phyloP scores from a whole-genome alignment of 2,329 filamentous ascomycete genomes.

The Tolypocladium pustulatum region DNA sequence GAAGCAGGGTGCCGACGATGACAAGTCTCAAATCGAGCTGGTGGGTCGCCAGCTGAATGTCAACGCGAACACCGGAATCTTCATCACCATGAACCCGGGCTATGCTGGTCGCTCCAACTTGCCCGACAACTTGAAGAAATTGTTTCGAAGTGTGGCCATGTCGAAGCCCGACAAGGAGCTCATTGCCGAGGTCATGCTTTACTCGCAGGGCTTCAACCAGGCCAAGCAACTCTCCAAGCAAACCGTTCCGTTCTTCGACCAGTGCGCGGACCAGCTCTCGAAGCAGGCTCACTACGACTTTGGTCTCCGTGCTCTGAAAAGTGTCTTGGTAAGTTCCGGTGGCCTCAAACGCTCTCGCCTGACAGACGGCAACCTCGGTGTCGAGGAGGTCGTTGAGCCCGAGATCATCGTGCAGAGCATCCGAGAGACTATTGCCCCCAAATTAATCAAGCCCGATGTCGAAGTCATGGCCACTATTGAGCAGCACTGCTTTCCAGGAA shows the following conservation, averaged over 20 bases:
- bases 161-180: slow-evolving; percentile 99
- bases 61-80: slow-evolving; percentile 90
- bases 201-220: slow-evolving; percentile 97
- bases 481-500: slow-evolving; percentile 75
- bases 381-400: slow-evolving; percentile 72
- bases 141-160: slow-evolving; percentile 99
- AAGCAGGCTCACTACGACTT: slow-evolving; percentile 99
- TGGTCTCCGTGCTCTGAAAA: slow-evolving; percentile 93
- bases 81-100: slow-evolving; percentile 99
- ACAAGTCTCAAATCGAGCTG: slow-evolving; percentile 83
- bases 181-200: slow-evolving; percentile 99
- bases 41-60: slow-evolving; percentile 85
- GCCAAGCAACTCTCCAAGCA: slow-evolving; percentile 90
- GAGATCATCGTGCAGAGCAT: slow-evolving; percentile 99
- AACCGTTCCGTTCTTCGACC: slow-evolving; percentile 96
- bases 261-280: slow-evolving; percentile 68
- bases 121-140: slow-evolving; percentile 97
- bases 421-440: slow-evolving; percentile 94
- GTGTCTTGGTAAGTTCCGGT: slow-evolving; percentile 94
- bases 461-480: slow-evolving; percentile 82
- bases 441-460: slow-evolving; percentile 87
- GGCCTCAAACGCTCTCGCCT: slow-evolving; percentile 83
- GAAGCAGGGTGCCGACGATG: slow-evolving; percentile 71
- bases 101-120: slow-evolving; percentile 97
- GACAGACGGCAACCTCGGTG: slow-evolving; percentile 43